These are phyloP conservation scores for Rhizopus arrhizus DNA, from an alignment of 371 early-diverging fungal species.

Conservation along the genomic window DNA sequence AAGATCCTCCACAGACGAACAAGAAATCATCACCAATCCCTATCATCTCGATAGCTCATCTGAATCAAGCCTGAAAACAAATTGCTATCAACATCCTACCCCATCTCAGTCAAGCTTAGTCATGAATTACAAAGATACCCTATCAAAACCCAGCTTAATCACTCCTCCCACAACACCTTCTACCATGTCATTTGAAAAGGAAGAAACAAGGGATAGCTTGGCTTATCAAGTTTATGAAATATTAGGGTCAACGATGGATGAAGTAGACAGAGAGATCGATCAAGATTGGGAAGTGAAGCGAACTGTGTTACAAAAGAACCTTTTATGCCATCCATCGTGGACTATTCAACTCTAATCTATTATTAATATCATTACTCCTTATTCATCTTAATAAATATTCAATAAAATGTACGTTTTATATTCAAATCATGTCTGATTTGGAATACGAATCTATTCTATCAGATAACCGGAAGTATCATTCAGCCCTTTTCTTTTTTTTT, in stretches of 20 bases:
- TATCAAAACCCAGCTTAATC: not conserved
- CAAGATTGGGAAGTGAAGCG: slow-evolving; percentile 15
- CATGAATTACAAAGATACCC: not conserved
- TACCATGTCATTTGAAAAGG: not conserved
- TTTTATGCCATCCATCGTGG: not conserved
- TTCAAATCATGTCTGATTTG: too few species aligned
- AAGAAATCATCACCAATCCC: not conserved
- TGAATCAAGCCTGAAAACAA: too few species aligned
- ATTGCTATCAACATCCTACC: too few species aligned
- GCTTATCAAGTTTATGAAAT: slow-evolving; percentile 6
- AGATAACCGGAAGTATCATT: too few species aligned
- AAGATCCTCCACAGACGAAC: not conserved
- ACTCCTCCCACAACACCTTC: not conserved
- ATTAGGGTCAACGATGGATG: slow-evolving; percentile 8
- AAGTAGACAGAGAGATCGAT: slow-evolving; percentile 18
- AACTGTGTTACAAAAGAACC: not conserved
- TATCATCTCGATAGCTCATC: not conserved
- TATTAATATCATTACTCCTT: too few species aligned
- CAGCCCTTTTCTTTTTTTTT: too few species aligned
- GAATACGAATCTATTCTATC: too few species aligned
- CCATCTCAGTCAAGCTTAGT: too few species aligned
- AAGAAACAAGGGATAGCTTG: not conserved
- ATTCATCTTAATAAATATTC: too few species aligned
- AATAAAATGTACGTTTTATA: too few species aligned
- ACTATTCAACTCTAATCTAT: not conserved